Evolutionary conservation across 345 rosid species (phyloP), one percentile per base, ranked within the genome.

Genomic region (Raphanus sativus): DNA sequence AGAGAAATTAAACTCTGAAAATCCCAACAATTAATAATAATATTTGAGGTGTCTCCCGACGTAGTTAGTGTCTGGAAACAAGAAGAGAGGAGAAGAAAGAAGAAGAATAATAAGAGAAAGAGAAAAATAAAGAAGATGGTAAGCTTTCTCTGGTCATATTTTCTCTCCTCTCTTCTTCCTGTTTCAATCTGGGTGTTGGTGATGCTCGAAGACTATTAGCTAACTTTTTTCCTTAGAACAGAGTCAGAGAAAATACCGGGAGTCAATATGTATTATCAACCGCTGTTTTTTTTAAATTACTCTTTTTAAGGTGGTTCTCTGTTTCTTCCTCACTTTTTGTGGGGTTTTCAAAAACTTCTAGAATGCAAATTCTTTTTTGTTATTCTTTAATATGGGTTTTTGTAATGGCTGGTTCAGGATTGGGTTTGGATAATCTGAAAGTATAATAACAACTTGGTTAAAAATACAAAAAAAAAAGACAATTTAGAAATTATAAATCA

Each of bases 91-190:
- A 73, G 77, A 77, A 68, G 40, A 55, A 9, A 29, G 7, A 30
- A 60, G 9, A 21, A 21, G 34, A 50, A 5, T 0, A 40, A 40
- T 4, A 40, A 40, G 48, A 40, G 48, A 40, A 40, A 40, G 48
- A 40, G 36, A 33, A 33, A 33, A 33, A 16, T 30, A 65, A 69
- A 58, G 73, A 59, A 17, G 15, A 62, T 62, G 33, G 67, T 56
- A 9, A 71, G 62, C 32, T 55, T 52, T 54, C 63, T 77, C 33
- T 56, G 15, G 76, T 58, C 54, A 29, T 70, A 30, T 15, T 38
- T 63, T 40, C 71, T 77, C 67, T 65, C 62, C 60, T 77, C 71
- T 67, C 81, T 73, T 78, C 81, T 67, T 59, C 74, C 65, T 73
- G 74, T 48, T 73, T 45, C 74, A 67, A 33, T 15, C 55, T 50